phyloP scores from a whole-genome alignment of 441 rosid species.

The Bruguiera hainesii region DNA sequence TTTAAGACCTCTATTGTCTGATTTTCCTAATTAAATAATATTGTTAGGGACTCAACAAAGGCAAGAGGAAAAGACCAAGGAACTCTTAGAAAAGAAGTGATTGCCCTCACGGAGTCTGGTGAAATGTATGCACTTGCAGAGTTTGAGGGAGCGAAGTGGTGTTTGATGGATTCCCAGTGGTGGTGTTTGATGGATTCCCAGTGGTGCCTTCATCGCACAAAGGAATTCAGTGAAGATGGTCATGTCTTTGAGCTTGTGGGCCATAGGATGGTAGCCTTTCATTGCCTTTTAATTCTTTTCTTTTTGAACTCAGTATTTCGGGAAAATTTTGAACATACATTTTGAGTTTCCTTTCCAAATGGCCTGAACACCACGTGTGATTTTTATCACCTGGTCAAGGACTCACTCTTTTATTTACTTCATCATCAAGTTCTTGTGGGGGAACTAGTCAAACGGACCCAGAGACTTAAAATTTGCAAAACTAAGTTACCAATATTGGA shows the following conservation, averaged over 20 bases:
- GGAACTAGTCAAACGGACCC: not conserved
- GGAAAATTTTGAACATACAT: not conserved
- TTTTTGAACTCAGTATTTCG: not conserved
- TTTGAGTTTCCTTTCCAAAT: too few species aligned
- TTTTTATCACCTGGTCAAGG: not conserved
- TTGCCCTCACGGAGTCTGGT: slow-evolving; percentile 39
- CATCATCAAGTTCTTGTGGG: not conserved
- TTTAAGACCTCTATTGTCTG: too few species aligned
- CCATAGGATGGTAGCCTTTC: slow-evolving; percentile 44
- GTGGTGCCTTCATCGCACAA: slow-evolving; percentile 51
- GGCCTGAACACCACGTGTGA: not conserved
- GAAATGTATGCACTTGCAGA: slow-evolving; percentile 59
- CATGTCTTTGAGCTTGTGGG: slow-evolving; percentile 55
- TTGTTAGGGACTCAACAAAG: slow-evolving; percentile 36
- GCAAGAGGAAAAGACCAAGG: slow-evolving; percentile 28
- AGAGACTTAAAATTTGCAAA: slow-evolving; percentile 10
- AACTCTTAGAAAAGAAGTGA: slow-evolving; percentile 44
- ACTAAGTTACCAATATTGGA: not conserved
- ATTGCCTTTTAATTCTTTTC: not conserved
- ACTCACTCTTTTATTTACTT: not conserved
- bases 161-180: slow-evolving; percentile 61
- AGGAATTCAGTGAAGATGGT: slow-evolving; percentile 23
- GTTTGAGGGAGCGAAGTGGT: slow-evolving; percentile 51
- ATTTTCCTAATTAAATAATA: not conserved
- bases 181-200: slow-evolving; percentile 58